Conservation (phyloP, 2,329 filamentous ascomycete species). For the Colletotrichum sp. region DNA sequence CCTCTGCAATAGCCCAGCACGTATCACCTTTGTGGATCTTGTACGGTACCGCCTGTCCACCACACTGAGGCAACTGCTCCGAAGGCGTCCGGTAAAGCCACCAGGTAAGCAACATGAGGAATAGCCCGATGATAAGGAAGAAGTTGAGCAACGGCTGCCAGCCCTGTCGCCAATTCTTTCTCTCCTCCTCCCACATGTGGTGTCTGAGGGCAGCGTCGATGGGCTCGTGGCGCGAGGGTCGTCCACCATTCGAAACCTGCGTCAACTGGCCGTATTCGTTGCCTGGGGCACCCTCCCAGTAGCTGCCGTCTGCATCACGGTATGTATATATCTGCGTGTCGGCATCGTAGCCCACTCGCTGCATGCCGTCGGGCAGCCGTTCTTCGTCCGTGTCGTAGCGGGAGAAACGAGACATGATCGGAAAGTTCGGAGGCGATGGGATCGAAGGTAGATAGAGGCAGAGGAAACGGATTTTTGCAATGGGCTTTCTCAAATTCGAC, state of each 20-base stretch:
- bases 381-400: constrained; percentile 52
- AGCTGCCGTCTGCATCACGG: constrained; percentile 50
- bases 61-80: constrained; percentile 1
- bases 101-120: constrained; percentile 55
- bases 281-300: constrained; percentile 57
- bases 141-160: constrained; percentile 64
- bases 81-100: constrained; percentile 42
- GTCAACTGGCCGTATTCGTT: constrained; percentile 53
- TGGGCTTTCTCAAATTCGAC: not conserved
- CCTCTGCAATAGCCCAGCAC: constrained; percentile 57
- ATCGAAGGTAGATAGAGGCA: not conserved
- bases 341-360: constrained; percentile 60
- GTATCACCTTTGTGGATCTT: constrained; percentile 52
- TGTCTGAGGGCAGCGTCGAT: constrained; percentile 28
- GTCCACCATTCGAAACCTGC: constrained; percentile 37
- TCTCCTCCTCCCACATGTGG: constrained; percentile 21
- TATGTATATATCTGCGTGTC: constrained; percentile 60
- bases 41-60: constrained; percentile 31
- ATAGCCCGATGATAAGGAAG: constrained; percentile 57
- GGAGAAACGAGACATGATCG: constrained; percentile 46
- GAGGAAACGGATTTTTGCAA: not conserved
- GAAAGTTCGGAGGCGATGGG: not conserved
- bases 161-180: constrained; percentile 54
- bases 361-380: constrained; percentile 60
- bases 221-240: constrained; percentile 30